Base-by-base conservation (phyloP, 345 rosid genomes). In the Punica granatum region DNA sequence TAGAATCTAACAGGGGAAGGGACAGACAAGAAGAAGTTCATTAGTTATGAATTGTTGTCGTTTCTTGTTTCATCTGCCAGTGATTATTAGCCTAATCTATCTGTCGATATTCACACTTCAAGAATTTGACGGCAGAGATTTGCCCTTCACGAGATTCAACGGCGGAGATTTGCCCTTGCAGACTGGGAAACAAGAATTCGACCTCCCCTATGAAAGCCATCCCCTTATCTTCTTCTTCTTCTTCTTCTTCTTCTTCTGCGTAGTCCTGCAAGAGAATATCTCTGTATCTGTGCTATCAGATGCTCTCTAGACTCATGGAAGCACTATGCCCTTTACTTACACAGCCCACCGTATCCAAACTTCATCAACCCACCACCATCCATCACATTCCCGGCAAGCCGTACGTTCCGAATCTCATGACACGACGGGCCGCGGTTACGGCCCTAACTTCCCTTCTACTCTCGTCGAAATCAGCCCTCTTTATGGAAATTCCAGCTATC, bases 111-210 rank as follows among this genome's bases (percentile, higher is more conserved):
- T n/a, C n/a, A n/a, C n/a, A n/a, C n/a, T n/a, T n/a, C n/a, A n/a
- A n/a, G n/a, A n/a, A n/a, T 23, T 53, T 53, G 59, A 23, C 59
- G 31, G 53, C 53, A 53, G 59, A 25, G 59, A 53, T 53, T n/a
- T 23, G 28, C 13, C 14, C 59, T 23, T 21, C 6, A 1, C 7
- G 19, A 19, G 54, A 49, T 49, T 21, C 54, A 49, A 49, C 25
- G 54, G 54, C 54, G 1, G 2, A 49, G 54, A 49, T 49, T 1
- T 43, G 3, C 48, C 48, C 48, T 43, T 8, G 53, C 19, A 19
- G 53, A 46, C n/a, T n/a, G n/a, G n/a, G n/a, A 19, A 46, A 46
- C n/a, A 19, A 46, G 53, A 23, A 53, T n/a, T 9, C 15, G 21
- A 23, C 59, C 30, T 53, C 31, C 15, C 59, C 13, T 1, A 1